Conservation (phyloP, 208 protist species). For the Lotmaria passim region DNA sequence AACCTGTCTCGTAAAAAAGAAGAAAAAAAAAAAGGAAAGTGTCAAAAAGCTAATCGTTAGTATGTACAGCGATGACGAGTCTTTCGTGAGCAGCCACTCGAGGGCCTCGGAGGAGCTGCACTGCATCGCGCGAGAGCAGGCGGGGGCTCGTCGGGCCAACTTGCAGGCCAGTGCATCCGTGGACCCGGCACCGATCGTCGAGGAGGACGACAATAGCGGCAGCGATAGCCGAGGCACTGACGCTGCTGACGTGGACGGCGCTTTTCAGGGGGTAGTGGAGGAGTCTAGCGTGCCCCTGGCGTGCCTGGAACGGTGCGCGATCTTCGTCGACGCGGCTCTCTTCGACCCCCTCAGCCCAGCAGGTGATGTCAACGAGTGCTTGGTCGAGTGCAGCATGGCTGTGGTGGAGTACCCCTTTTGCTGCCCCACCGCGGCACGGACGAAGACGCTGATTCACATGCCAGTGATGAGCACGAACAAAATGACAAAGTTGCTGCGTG, state of each 20-base stretch:
- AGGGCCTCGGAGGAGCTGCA: background rate
- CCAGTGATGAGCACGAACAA: conserved; percentile 9
- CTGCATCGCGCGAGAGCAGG: background rate
- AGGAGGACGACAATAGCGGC: conserved; percentile 4
- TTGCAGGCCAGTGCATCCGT: background rate
- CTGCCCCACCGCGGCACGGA: background rate
- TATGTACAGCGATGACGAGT: conserved; percentile 28
- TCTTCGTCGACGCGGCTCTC: conserved; percentile 38
- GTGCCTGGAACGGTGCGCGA: conserved; percentile 44
- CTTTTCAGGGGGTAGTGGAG: background rate
- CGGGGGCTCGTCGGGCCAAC: background rate
- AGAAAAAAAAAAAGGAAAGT: background rate
- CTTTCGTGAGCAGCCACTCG: conserved; percentile 9
- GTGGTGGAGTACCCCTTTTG: conserved; percentile 36
- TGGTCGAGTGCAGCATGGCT: conserved; percentile 31
- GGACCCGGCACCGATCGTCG: background rate
- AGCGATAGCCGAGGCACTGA: too few species aligned
- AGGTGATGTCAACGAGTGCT: conserved; percentile 12
- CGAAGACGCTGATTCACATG: conserved; percentile 19
- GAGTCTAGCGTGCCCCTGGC: conserved; percentile 13
- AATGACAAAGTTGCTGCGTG: conserved; percentile 16
- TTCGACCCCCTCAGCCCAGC: conserved; percentile 4
- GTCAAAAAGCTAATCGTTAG: background rate
- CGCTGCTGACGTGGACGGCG: background rate
- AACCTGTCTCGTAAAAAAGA: background rate